Percentiles rank a stretch among this genome's conserved stretches.
phyloP scores from a whole-genome alignment of 352 stramenopile species.

The Globisporangium spiculum region DNA sequence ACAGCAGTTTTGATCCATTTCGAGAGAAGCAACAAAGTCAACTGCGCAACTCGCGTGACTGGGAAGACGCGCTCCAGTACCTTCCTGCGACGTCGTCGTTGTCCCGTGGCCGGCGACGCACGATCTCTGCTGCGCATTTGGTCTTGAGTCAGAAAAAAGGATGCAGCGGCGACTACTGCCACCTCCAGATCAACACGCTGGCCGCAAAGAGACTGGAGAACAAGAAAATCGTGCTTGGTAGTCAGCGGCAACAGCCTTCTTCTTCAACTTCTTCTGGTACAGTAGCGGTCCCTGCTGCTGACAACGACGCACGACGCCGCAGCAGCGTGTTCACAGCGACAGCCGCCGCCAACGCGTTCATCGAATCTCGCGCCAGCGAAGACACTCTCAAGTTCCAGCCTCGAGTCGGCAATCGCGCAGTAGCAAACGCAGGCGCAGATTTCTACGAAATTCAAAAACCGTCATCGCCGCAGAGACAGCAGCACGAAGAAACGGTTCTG shows the following conservation, averaged over 20 bases:
- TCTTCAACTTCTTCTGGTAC: background rate
- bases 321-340: conserved; percentile 52
- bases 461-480: conserved; percentile 15
- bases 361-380: conserved; percentile 37
- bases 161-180: conserved; percentile 71
- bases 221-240: conserved; percentile 22
- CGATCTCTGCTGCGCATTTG: conserved; percentile 60
- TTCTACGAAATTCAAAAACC: background rate
- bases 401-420: conserved; percentile 19
- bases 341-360: conserved; percentile 50
- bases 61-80: conserved; percentile 55
- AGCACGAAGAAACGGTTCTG: conserved; percentile 14
- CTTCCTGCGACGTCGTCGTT: conserved; percentile 48
- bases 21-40: conserved; percentile 28
- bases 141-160: conserved; percentile 73
- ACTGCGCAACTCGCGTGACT: conserved; percentile 36
- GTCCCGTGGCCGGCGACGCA: conserved; percentile 48
- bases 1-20: conserved; percentile 32
- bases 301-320: conserved; percentile 26
- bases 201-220: conserved; percentile 37
- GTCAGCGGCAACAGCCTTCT: conserved; percentile 11
- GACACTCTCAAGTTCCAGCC: conserved; percentile 14
- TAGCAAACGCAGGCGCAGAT: conserved; percentile 30
- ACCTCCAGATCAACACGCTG: conserved; percentile 38
- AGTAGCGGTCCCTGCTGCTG: conserved; percentile 5